phyloP scores from a whole-genome alignment of 2,329 filamentous ascomycete genomes.

The Madurella fahalii region DNA sequence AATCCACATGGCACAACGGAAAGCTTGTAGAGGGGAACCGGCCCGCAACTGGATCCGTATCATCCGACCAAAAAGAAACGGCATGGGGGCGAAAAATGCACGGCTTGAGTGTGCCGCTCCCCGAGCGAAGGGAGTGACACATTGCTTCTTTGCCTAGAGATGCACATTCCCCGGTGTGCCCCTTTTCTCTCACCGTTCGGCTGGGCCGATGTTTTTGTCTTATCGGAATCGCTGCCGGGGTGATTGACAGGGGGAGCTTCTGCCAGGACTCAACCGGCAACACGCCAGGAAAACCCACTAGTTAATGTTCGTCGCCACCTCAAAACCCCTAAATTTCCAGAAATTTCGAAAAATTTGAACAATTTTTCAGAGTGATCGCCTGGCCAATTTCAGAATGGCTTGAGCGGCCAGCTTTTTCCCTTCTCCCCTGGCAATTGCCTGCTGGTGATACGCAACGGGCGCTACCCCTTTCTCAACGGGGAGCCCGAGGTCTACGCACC shows the following conservation, averaged over 20 bases:
- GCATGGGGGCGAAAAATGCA: too few species aligned
- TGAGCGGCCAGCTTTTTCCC: conserved; percentile 44
- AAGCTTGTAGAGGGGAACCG: neutral
- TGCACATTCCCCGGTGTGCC: neutral
- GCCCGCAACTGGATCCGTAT: neutral
- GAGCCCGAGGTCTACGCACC: conserved; percentile 46
- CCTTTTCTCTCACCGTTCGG: conserved; percentile 7
- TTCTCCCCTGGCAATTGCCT: conserved; percentile 45
- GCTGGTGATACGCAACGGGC: conserved; percentile 52
- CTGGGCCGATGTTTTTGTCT: conserved; percentile 8
- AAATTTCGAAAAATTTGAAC: neutral
- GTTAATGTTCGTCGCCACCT: conserved; percentile 2
- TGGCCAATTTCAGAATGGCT: conserved; percentile 35
- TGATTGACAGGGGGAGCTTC: conserved; percentile 14
- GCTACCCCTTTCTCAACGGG: conserved; percentile 43
- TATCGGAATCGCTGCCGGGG: conserved; percentile 12
- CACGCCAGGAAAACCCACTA: conserved; percentile 2
- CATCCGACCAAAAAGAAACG: neutral
- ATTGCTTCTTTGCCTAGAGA: neutral
- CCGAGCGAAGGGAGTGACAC: too few species aligned
- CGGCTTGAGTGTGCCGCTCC: too few species aligned
- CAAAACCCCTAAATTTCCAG: neutral
- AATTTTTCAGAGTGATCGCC: conserved; percentile 6
- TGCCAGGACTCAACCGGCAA: too few species aligned
- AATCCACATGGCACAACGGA: conserved; percentile 9